Percentiles rank a stretch among this genome's conserved stretches.
Evolutionary conservation across 2,329 filamentous ascomycete species (phyloP).

Genomic region (Pseudogymnoascus sp.): DNA sequence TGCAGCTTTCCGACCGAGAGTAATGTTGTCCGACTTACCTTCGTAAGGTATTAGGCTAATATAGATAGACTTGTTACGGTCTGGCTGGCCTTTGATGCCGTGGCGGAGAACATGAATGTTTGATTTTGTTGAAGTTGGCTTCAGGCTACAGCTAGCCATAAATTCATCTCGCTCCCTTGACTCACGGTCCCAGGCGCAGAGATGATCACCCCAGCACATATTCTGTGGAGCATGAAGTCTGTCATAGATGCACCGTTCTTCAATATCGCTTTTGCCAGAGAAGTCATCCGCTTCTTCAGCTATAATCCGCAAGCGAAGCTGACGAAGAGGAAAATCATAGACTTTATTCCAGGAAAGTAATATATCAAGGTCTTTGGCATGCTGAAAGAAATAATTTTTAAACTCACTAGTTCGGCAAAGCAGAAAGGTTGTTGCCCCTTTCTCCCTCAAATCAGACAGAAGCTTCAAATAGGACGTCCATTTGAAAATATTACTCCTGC

Average conservation of each 20-base stretch:
- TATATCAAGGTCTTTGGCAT: constrained; percentile 3
- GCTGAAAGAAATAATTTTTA: constrained; percentile 1
- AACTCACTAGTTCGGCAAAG: constrained; percentile 1
- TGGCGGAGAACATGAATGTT: constrained; percentile 16
- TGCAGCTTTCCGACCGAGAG: not conserved
- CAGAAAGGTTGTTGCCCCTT: not conserved
- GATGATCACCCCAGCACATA: not conserved
- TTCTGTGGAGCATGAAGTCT: constrained; percentile 6
- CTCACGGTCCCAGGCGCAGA: not conserved
- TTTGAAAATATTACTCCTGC: constrained; percentile 5
- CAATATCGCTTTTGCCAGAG: not conserved
- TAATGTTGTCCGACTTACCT: constrained; percentile 12
- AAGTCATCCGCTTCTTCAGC: constrained; percentile 2
- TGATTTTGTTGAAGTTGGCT: constrained; percentile 14
- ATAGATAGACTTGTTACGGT: constrained; percentile 15
- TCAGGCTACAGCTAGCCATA: constrained; percentile 12
- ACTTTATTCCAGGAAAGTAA: constrained; percentile 7
- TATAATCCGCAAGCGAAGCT: not conserved
- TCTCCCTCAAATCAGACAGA: constrained; percentile 5
- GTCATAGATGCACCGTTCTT: not conserved
- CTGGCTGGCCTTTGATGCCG: constrained; percentile 14
- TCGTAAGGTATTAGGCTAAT: constrained; percentile 16
- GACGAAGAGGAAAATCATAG: not conserved
- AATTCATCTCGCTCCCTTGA: constrained; percentile 15
- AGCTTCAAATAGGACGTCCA: constrained; percentile 6